Base-by-base conservation (phyloP, 495 filamentous ascomycete genomes). In the Podospora anserina region DNA sequence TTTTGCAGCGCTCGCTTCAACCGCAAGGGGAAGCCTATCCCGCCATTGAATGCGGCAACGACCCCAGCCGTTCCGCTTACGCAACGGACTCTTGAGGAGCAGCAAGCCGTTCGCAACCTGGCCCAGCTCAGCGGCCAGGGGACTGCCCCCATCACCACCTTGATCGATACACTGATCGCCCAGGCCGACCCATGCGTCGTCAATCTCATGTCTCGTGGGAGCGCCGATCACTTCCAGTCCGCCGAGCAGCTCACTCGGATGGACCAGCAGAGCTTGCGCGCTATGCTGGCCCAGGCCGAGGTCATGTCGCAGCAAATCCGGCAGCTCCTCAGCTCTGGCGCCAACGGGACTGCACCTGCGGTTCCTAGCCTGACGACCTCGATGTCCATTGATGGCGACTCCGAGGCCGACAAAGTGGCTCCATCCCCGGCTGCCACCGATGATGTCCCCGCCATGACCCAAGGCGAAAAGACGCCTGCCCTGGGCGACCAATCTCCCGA, bases 71-170 rank as follows among this genome's bases (percentile, higher is more conserved):
- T 15, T 32, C 66, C 69, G 18, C 53, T 74, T 19, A 68, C 70
- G 19, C 67, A 70, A 55, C 54, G 65, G 44, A 70, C 60, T 11
- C 66, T 74, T 6, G 77, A 80, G 32, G 81, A 88, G 69, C 82
- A 86, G 69, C 81, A 86, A 71, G 82, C 83, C 28, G 88, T 85
- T 0, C 78, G 88, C 58, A 86, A 83, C 68, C 79, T 90, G n/a
- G 77, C 82, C 4, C 79, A 84, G 61, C 75, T 89, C 27, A 73
- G 80, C 58, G 63, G 68, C 34, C 62, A 66, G 53, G 76, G 75
- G 1, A 66, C 67, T 13, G 73, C 76, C 34, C 73, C 78, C 19
- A 65, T 78, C 44, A 70, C 78, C 19, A 71, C 77, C 30, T 75
- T 85, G 26, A 69, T 80, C 57, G 73, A 82, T 65, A 76, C 81